Base-by-base conservation (phyloP, 441 rosid species). In the Rhodomyrtus psidioides region DNA sequence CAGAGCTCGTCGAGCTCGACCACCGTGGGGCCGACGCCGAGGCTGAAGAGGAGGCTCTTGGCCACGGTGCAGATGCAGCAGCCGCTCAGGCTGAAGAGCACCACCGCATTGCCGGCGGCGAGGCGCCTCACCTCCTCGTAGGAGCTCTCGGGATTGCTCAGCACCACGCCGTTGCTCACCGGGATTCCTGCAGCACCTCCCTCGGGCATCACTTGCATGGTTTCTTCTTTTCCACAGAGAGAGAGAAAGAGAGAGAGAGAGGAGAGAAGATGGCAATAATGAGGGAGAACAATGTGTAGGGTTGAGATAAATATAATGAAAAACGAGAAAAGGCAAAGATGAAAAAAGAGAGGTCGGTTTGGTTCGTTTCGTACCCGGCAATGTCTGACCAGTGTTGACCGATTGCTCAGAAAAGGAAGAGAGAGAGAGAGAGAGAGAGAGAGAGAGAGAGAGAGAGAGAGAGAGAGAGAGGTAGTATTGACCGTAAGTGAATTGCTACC, bases 21-120 rank as follows among this genome's bases (percentile, higher is more conserved):
- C 51, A 95, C 89, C 39, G 93, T 92, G 13, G 99, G 99, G 5
- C 95, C 94, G 4, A 94, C 98, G 1, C 98, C 98, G 19, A 95
- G 96, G 74, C 96, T 91, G 75, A 95, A 93, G 85, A 97, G 95
- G 86, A 97, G 98, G 76, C 97, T 95, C 90, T 95, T 95, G 39
- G 96, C 93, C 85, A 95, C 98, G 10, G 97, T 96, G 91, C 99
- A 95, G 98, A 97, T 95, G 93, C 99, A 95, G 86, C 99, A 97
- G 0, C 95, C 94, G 81, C 96, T 94, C 87, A 90, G 82, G 85
- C 97, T 93, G 92, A 95, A 95, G 81, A 97, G 86, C 81, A 97
- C 98, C 89, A 95, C 97, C 4, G 98, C 96, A n/a, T 91, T 97
- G 83, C 92, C 90, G 0, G 93, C 85, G 0, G 94, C 98, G 76